Percentiles rank a stretch among this genome's conserved stretches.
Conservation (phyloP, 192 early-diverging fungal genomes). For the Umbelopsis sp. region DNA sequence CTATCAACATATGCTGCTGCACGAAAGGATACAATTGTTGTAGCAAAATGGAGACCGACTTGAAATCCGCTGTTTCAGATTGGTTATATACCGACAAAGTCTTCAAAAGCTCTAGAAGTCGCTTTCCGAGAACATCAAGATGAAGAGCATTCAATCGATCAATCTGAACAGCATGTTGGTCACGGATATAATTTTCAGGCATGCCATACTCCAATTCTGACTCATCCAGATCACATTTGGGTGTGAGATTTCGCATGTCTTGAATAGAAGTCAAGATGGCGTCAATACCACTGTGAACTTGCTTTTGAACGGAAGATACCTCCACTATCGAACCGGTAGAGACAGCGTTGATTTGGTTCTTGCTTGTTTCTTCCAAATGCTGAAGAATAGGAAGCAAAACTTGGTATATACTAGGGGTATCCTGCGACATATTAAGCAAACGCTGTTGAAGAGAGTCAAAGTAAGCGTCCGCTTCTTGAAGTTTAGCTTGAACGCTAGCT, state of each 20-base stretch:
- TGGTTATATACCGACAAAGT: slow-evolving; percentile 33
- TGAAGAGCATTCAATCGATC: slow-evolving; percentile 39
- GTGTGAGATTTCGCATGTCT: slow-evolving; percentile 30
- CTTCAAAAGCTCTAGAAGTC: slow-evolving; percentile 27
- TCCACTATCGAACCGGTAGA: not conserved
- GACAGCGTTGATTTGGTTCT: slow-evolving; percentile 16
- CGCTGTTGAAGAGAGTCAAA: slow-evolving; percentile 30
- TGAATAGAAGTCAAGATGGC: slow-evolving; percentile 46
- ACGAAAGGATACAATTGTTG: slow-evolving; percentile 57
- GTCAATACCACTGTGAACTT: slow-evolving; percentile 43
- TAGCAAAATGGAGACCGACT: slow-evolving; percentile 36
- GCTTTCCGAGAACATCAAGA: slow-evolving; percentile 33
- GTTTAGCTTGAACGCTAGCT: slow-evolving; percentile 31
- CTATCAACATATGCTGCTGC: slow-evolving; percentile 64
- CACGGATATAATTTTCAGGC: slow-evolving; percentile 48
- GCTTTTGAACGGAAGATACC: not conserved
- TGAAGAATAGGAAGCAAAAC: slow-evolving; percentile 41
- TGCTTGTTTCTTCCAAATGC: slow-evolving; percentile 38
- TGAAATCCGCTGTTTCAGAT: slow-evolving; percentile 21
- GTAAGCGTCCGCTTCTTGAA: slow-evolving; percentile 34
- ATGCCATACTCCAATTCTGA: slow-evolving; percentile 46
- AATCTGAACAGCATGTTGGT: slow-evolving; percentile 40
- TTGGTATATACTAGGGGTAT: slow-evolving; percentile 36
- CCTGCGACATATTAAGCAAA: slow-evolving; percentile 21
- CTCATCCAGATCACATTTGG: slow-evolving; percentile 32